These are phyloP conservation scores for Alternaria ethzedia DNA, from an alignment of 2,329 filamentous ascomycete species.

Conservation along the genomic window DNA sequence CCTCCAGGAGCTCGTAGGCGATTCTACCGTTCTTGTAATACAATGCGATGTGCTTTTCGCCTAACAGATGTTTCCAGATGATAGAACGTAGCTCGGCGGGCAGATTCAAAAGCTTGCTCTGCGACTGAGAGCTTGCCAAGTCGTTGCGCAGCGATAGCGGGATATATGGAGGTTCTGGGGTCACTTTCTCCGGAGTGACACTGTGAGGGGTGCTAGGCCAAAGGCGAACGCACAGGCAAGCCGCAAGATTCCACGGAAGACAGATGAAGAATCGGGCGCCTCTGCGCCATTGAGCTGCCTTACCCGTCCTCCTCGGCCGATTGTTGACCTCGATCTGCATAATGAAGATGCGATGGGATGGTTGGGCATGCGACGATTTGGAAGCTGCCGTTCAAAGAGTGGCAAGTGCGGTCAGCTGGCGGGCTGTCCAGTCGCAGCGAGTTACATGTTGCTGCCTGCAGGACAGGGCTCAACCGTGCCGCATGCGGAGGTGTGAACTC, in stretches of 20 bases:
- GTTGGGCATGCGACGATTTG: too few relatives aligned
- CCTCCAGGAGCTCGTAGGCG: neutral
- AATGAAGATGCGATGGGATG: neutral
- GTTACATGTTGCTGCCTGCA: neutral
- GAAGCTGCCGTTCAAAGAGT: too few relatives aligned
- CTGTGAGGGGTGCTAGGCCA: neutral
- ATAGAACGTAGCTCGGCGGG: neutral
- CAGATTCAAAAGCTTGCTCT: neutral
- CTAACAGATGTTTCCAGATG: neutral
- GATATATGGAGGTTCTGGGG: neutral
- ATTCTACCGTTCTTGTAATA: neutral
- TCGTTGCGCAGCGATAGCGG: neutral
- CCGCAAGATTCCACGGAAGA: neutral
- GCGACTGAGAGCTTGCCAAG: neutral
- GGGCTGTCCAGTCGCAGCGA: too few relatives aligned
- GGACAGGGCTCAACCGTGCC: neutral
- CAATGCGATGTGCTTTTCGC: neutral
- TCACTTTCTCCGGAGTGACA: neutral
- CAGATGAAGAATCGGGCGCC: accelerated
- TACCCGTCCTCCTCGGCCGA: neutral
- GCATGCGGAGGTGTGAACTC: neutral
- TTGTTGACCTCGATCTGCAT: neutral
- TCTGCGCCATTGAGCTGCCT: neutral
- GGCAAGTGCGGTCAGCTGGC: too few relatives aligned
- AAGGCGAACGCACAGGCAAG: neutral